These are phyloP conservation scores for Nigrospora oryzae DNA, from an alignment of 2,329 filamentous ascomycete species.

Conservation along the genomic window DNA sequence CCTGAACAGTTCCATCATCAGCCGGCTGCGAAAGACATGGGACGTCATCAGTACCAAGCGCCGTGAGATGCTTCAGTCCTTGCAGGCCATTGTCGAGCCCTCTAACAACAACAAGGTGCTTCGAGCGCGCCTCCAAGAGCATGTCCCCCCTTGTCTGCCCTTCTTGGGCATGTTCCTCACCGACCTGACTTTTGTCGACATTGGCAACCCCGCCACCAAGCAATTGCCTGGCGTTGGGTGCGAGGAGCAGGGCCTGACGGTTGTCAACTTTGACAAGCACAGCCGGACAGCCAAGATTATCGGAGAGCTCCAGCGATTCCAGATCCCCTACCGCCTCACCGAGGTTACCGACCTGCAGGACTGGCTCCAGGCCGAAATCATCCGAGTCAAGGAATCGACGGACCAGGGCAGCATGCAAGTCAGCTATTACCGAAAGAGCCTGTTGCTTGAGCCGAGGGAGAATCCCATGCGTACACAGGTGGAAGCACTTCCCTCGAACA, in stretches of 20 bases:
- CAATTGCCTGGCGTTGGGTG: constrained; percentile 52
- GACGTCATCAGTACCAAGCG: constrained; percentile 78
- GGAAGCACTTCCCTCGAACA: constrained; percentile 15
- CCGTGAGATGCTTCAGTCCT: constrained; percentile 66
- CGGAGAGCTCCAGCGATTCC: constrained; percentile 89
- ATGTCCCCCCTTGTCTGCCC: constrained; percentile 85
- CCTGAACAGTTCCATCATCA: constrained; percentile 84
- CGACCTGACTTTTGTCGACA: constrained; percentile 91
- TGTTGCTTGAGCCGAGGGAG: constrained; percentile 73
- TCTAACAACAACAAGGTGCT: constrained; percentile 86
- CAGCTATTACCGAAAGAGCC: constrained; percentile 69
- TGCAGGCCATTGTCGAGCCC: constrained; percentile 81
- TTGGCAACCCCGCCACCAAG: constrained; percentile 82
- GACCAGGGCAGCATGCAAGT: constrained; percentile 50
- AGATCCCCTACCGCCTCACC: constrained; percentile 79
- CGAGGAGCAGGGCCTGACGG: constrained; percentile 59
- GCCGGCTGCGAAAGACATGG: constrained; percentile 85
- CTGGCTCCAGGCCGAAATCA: constrained; percentile 80
- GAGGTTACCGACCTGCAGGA: constrained; percentile 85
- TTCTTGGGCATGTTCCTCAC: constrained; percentile 96
- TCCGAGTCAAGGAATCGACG: constrained; percentile 56
- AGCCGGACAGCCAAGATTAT: constrained; percentile 92
- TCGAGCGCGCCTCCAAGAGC: constrained; percentile 72
- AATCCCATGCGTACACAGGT: constrained; percentile 21
- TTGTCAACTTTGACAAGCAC: constrained; percentile 98